A percentile compares a stretch with the other conserved stretches of the same genome.
Conservation (phyloP, 345 rosid species). For the Eucalyptus sideroxylon region DNA sequence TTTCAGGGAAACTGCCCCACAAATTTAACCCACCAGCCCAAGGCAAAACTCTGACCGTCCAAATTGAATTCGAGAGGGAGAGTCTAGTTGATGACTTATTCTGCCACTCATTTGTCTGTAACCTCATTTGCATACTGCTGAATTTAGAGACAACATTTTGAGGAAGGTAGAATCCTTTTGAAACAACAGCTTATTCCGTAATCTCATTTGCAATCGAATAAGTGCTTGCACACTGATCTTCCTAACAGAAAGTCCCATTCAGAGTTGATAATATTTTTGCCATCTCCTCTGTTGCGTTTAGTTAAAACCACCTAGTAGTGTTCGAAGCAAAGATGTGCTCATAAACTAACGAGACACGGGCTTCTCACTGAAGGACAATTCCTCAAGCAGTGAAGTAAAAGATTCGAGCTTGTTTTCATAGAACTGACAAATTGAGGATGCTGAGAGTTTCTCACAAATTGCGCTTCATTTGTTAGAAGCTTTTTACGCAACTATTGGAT, state of each 20-base stretch:
- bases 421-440: not conserved
- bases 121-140: not conserved
- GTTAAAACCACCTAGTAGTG: not conserved
- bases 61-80: not conserved
- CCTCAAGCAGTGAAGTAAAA: not conserved
- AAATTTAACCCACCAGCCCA: not conserved
- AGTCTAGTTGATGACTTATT: not conserved
- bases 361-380: not conserved
- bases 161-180: not conserved
- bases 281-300: not conserved
- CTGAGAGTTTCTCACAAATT: not conserved
- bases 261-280: not conserved
- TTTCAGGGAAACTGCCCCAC: not conserved
- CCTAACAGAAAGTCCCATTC: not conserved
- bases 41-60: not conserved
- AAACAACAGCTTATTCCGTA: not conserved
- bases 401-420: not conserved
- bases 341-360: not conserved
- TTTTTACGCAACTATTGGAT: too few relatives aligned
- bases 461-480: too few relatives aligned
- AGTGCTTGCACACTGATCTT: not conserved
- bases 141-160: not conserved
- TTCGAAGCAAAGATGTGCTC: not conserved
- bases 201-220: not conserved
- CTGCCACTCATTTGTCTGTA: not conserved